A percentile compares a stretch with the other conserved stretches of the same genome.
Evolutionary conservation across 1,284 basidiomycete species (phyloP).

Genomic region (Papiliotrema nemorosa): DNA sequence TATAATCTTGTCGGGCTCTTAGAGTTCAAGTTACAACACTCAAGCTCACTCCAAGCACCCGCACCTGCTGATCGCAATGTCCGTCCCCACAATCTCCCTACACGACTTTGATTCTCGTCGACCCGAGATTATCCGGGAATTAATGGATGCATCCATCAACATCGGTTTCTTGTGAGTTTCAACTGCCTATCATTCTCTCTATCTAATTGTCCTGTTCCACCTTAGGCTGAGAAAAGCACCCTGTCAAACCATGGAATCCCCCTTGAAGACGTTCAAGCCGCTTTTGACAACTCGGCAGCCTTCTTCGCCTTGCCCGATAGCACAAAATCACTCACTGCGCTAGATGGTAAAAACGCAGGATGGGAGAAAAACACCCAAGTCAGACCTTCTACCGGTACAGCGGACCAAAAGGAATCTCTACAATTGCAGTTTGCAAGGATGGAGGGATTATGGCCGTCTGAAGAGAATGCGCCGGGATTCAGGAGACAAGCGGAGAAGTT

Average conservation of each 20-base stretch:
- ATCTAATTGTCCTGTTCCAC: too few species aligned
- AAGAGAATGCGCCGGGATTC: constrained; percentile 22
- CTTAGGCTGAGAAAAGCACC: constrained; percentile 9
- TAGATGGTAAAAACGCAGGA: constrained; percentile 28
- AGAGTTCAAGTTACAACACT: too few species aligned
- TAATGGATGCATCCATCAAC: constrained; percentile 30
- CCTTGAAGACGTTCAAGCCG: constrained; percentile 14
- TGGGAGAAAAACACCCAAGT: constrained; percentile 29
- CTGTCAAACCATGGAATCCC: constrained; percentile 24
- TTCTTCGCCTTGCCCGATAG: constrained; percentile 25
- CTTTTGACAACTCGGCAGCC: constrained; percentile 16
- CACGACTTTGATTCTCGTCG: constrained; percentile 32
- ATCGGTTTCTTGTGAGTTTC: constrained; percentile 31
- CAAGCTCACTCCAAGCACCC: neutral
- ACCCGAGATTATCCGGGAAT: constrained; percentile 23
- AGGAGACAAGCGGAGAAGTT: constrained; percentile 17
- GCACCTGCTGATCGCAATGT: constrained; percentile 10
- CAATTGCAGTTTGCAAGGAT: constrained; percentile 33
- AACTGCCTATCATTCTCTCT: too few species aligned
- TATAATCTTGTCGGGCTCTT: too few species aligned
- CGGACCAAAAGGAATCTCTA: constrained; percentile 27
- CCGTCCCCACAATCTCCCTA: constrained; percentile 31
- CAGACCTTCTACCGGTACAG: constrained; percentile 23
- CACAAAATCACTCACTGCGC: constrained; percentile 17
- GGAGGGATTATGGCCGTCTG: constrained; percentile 32